Base-by-base conservation (phyloP, 2,329 filamentous ascomycete genomes). In the Dactylellina drechsleri region DNA sequence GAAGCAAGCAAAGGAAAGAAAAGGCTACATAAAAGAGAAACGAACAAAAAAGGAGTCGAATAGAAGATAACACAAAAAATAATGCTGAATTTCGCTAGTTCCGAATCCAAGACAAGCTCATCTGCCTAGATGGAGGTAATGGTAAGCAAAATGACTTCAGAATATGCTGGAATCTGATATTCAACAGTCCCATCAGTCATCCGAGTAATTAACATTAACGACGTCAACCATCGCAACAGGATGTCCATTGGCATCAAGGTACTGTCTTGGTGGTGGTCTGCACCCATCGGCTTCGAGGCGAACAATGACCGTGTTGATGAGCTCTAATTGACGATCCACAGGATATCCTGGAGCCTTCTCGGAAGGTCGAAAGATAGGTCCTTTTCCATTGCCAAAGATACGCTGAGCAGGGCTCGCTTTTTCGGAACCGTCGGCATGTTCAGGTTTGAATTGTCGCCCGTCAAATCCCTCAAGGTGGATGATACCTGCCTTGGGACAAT, bases 271-370 rank as follows among this genome's bases (percentile, higher is more conserved):
- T 36, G 31, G 31, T 10, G 31, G 31, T 36, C 31, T 36, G 2
- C 31, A 5, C 4, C 47, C 26, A 7, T 10, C 28, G 5, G 20
- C 45, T 43, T 58, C 36, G 28, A 50, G 18, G 1, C 47, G 31
- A 6, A 28, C 28, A 23, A 41, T 31, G 16, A 68, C 40, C 4
- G 52, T 60, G 13, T 75, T 64, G 16, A 75, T 68, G 4, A 75
- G 47, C 31, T 75, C 71, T 3, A 68, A 2, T 31, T 75, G 71
- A 12, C 71, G 58, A 28, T 75, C 71, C 52, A 75, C 68, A 36
- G 71, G 59, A 31, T 49, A 75, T 8, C 57, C 40, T 2, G 59
- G 52, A n/a, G 64, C 20, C 45, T 68, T 75, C 16, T 75, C 53
- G 15, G 26, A 57, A 18, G 53, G 43, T 56, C 66, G 58, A 41